Evolutionary conservation across 1,139 yeast species (phyloP).

Genomic region (Scheffersomyces parashehatae): DNA sequence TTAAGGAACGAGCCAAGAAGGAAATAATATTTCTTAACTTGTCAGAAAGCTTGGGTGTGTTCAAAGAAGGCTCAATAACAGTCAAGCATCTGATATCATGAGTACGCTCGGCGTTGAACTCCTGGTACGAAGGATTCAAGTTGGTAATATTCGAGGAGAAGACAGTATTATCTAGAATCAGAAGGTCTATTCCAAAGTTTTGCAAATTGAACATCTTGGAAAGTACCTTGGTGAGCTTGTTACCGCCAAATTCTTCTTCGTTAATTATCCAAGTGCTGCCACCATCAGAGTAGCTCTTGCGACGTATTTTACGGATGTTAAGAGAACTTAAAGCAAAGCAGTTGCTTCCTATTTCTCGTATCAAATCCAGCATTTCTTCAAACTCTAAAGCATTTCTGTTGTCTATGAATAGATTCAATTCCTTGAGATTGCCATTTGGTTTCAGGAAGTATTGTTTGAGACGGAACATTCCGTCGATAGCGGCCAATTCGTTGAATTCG

Average conservation of each 20-base stretch:
- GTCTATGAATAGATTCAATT: slow-evolving; percentile 22
- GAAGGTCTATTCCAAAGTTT: slow-evolving; percentile 13
- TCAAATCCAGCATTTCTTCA: slow-evolving; percentile 15
- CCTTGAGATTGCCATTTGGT: slow-evolving; percentile 7
- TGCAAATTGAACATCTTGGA: slow-evolving; percentile 3
- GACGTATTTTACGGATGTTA: slow-evolving; percentile 15
- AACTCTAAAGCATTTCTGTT: slow-evolving; percentile 15
- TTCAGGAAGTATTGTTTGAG: not conserved
- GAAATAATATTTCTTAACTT: slow-evolving; percentile 11
- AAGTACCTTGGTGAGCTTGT: slow-evolving; percentile 3
- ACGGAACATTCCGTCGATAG: slow-evolving; percentile 3
- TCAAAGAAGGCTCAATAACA: slow-evolving; percentile 17
- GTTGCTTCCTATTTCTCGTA: slow-evolving; percentile 9
- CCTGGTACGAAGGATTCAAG: not conserved
- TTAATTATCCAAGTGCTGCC: slow-evolving; percentile 10
- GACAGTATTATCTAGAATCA: slow-evolving; percentile 10
- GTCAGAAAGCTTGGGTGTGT: slow-evolving; percentile 14
- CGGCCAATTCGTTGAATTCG: slow-evolving; percentile 22
- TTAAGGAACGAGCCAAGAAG: slow-evolving; percentile 11
- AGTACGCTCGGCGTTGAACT: not conserved
- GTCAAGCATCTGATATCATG: not conserved
- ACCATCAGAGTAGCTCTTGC: slow-evolving; percentile 7
- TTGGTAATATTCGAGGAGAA: not conserved
- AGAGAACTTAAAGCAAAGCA: slow-evolving; percentile 11
- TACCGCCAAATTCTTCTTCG: slow-evolving; percentile 4